Conservation (phyloP, 2,329 filamentous ascomycete species). For the Calonectria pseudoreteaudii region DNA sequence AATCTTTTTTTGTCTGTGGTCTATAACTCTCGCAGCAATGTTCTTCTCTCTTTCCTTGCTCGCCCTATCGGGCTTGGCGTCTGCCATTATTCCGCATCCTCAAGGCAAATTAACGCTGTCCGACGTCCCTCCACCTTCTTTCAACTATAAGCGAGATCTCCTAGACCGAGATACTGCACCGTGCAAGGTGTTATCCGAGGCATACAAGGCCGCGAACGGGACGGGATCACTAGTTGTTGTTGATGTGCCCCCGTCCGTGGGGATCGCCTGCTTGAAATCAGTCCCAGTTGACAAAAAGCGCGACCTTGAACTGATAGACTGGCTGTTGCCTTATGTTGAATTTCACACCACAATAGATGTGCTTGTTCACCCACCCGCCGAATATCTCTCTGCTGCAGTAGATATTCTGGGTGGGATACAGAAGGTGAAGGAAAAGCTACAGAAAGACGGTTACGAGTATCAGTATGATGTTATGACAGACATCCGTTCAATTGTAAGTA, state of each 20-base stretch:
- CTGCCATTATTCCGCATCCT: not conserved
- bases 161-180: conserved; percentile 23
- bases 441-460: conserved; percentile 30
- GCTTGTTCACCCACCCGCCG: conserved; percentile 37
- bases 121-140: not conserved
- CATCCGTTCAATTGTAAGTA: conserved; percentile 35
- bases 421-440: conserved; percentile 29
- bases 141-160: not conserved
- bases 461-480: conserved; percentile 42
- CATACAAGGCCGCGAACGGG: conserved; percentile 17
- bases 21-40: not conserved
- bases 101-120: not conserved
- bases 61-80: conserved; percentile 10
- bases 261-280: conserved; percentile 40
- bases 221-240: conserved; percentile 15
- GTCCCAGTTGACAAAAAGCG: conserved; percentile 40
- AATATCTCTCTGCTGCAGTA: conserved; percentile 38
- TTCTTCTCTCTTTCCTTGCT: not conserved
- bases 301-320: conserved; percentile 38
- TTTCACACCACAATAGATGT: conserved; percentile 41
- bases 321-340: conserved; percentile 29
- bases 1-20: not conserved
- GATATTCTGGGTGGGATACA: conserved; percentile 37
- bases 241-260: conserved; percentile 32
- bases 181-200: conserved; percentile 34